Evolutionary conservation across 306 rosid species (phyloP), one percentile per base, ranked within the genome.

Genomic region (Prunus mume): DNA sequence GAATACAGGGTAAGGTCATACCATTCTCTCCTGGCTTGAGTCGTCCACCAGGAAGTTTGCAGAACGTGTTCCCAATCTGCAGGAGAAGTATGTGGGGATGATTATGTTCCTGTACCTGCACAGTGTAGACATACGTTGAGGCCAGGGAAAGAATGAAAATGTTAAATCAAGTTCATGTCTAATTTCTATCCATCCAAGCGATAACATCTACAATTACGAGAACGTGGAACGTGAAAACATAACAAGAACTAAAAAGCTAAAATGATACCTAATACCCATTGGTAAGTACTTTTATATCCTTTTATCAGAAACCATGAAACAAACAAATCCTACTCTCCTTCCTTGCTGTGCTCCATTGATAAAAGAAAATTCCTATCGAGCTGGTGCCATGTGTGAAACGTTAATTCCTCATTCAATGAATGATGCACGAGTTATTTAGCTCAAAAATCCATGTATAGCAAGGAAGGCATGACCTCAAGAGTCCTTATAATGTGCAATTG

Each of bases 11-110:
- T 38, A 75, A 75, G 74, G 76, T 12, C 80, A 45, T 87, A 88
- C 99, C 99, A 84, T 96, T 93, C 83, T 96, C 99, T 69, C 99
- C 99, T 19, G 99, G 98, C 88, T 93, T 96, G 77, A 96, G 86
- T 41, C 99, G 94, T 22, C 99, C 99, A 46, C 99, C 99, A 4
- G 99, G 99, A 74, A 96, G 99, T 82, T 96, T 96, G 86, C 98
- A 93, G 85, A 96, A 96, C 28, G 99, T 96, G 81, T 92, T 92
- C 71, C 99, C 99, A 60, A 96, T 96, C 90, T 96, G 98, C 78
- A 96, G 81, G 68, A 96, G 98, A 68, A 96, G 99, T 74, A 96
- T 93, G 83, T 96, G 99, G 43, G 99, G 99, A 83, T 96, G 98
- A 78, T 96, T 93, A 77, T 96, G 99, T 71, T 96, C 99, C 86